Base-by-base conservation (phyloP, 2,329 filamentous ascomycete genomes). In the Talaromyces marneffei region DNA sequence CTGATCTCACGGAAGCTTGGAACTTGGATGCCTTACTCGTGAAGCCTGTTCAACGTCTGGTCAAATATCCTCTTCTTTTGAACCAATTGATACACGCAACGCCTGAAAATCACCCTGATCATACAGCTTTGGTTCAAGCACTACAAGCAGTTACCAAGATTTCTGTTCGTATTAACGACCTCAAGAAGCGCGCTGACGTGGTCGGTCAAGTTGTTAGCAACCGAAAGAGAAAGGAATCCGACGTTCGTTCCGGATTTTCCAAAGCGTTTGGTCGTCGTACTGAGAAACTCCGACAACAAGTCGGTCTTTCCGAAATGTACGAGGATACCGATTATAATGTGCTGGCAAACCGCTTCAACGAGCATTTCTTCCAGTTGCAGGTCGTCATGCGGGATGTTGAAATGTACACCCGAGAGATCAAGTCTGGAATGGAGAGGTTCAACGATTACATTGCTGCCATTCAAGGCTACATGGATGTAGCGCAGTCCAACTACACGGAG, bases 351-450 rank as follows among this genome's bases (percentile, higher is more conserved):
- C 91, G 87, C 69, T 97, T 96, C 69, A 88, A 90, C 33, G 91
- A 96, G 64, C 92, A 97, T 72, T 97, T 92, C 74, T 87, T 97
- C 64, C 89, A 93, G 63, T 79, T 97, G 29, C 93, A 97, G 71
- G 89, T 99, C 40, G 91, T 97, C 44, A 86, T 95, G 70, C 87
- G 92, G 62, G 94, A 97, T 72, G 89, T 96, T n/a, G 91, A 97
- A 70, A 91, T 88, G 68, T 97, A 97, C 74, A 87, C 91, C 4
- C 85, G 88, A n/a, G 87, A 92, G 61, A 86, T 91, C 3, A 85
- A 89, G 8, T 84, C 84, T n/a, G 91, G 90, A 65, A 88, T 96
- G 55, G 85, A 89, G 62, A 87, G 90, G 66, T 92, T 96, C 68
- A 83, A 92, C 54, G 87, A 90, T 63, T 89, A 93, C 65, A 83